Evolutionary conservation across 1,139 yeast species (phyloP).

Genomic region (Geotrichum europaeum): DNA sequence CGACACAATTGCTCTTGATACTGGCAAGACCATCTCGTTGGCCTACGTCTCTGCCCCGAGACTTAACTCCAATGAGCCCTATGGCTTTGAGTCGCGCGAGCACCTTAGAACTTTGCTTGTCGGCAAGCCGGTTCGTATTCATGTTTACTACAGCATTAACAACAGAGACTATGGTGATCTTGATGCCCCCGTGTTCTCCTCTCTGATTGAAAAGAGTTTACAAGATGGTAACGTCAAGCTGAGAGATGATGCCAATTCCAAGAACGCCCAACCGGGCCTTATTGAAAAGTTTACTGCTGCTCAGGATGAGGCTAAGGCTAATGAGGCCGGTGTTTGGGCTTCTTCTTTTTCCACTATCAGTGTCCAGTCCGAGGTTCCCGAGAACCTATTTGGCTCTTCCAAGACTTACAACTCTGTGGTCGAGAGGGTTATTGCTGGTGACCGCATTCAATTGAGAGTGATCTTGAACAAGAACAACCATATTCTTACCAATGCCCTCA

Average conservation of each 20-base stretch:
- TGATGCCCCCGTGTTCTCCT: slow-evolving; percentile 55
- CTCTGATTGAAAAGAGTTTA: slow-evolving; percentile 53
- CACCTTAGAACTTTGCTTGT: slow-evolving; percentile 56
- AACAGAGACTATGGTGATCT: slow-evolving; percentile 72
- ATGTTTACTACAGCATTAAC: slow-evolving; percentile 47
- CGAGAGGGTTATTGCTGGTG: slow-evolving; percentile 75
- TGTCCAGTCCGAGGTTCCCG: slow-evolving; percentile 36
- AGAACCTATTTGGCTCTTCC: slow-evolving; percentile 32
- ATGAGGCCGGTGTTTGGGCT: slow-evolving; percentile 54
- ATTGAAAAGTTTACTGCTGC: slow-evolving; percentile 37
- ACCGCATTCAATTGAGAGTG: slow-evolving; percentile 55
- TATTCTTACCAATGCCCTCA: slow-evolving; percentile 48
- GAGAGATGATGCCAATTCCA: slow-evolving; percentile 46
- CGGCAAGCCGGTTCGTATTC: slow-evolving; percentile 62
- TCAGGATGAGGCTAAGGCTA: slow-evolving; percentile 48
- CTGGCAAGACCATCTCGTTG: slow-evolving; percentile 59
- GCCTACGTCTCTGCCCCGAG: slow-evolving; percentile 58
- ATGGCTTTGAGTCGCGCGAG: slow-evolving; percentile 55
- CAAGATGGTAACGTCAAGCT: slow-evolving; percentile 58
- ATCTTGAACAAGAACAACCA: slow-evolving; percentile 42
- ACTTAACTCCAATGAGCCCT: slow-evolving; percentile 37
- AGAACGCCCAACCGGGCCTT: slow-evolving; percentile 34
- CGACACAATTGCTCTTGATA: slow-evolving; percentile 61
- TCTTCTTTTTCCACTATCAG: slow-evolving; percentile 30
- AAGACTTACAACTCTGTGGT: slow-evolving; percentile 53